Percentiles rank a stretch among this genome's conserved stretches.
phyloP scores from a whole-genome alignment of 192 early-diverging fungal genomes.

The Coemansia sp. region DNA sequence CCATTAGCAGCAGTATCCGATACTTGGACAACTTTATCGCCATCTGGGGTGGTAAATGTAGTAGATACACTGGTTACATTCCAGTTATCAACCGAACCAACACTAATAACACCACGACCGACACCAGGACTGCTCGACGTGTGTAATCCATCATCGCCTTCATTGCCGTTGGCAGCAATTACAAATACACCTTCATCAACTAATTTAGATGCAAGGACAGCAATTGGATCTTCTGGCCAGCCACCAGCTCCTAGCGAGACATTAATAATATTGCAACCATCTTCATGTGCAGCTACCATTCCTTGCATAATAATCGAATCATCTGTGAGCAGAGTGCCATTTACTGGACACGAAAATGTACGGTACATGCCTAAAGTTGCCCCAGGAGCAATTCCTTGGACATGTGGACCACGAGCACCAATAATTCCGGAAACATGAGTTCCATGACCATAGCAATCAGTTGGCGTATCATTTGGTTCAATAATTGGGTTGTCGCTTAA shows the following conservation, averaged over 20 bases:
- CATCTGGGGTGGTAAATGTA: not conserved
- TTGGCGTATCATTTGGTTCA: slow-evolving; percentile 56
- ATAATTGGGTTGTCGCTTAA: slow-evolving; percentile 25
- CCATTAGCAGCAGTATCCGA: not conserved
- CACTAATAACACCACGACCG: slow-evolving; percentile 56
- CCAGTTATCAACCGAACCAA: slow-evolving; percentile 56
- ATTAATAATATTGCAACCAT: slow-evolving; percentile 61
- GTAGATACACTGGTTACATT: not conserved
- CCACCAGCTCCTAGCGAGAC: slow-evolving; percentile 58
- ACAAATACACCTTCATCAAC: slow-evolving; percentile 58
- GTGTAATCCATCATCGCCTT: slow-evolving; percentile 62
- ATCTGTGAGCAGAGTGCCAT: slow-evolving; percentile 63
- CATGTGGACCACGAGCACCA: slow-evolving; percentile 61
- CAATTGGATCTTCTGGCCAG: slow-evolving; percentile 59
- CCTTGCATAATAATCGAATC: slow-evolving; percentile 64
- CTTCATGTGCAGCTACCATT: slow-evolving; percentile 54
- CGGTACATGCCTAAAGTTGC: slow-evolving; percentile 78
- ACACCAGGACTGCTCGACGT: slow-evolving; percentile 56
- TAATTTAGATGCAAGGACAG: slow-evolving; percentile 52
- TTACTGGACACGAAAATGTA: slow-evolving; percentile 73
- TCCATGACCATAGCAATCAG: slow-evolving; percentile 65
- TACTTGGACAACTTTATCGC: not conserved
- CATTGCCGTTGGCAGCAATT: slow-evolving; percentile 73
- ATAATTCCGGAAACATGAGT: slow-evolving; percentile 72
- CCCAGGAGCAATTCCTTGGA: slow-evolving; percentile 79